Conservation (phyloP, 352 stramenopile genomes). For the Globisporangium abappressorium region DNA sequence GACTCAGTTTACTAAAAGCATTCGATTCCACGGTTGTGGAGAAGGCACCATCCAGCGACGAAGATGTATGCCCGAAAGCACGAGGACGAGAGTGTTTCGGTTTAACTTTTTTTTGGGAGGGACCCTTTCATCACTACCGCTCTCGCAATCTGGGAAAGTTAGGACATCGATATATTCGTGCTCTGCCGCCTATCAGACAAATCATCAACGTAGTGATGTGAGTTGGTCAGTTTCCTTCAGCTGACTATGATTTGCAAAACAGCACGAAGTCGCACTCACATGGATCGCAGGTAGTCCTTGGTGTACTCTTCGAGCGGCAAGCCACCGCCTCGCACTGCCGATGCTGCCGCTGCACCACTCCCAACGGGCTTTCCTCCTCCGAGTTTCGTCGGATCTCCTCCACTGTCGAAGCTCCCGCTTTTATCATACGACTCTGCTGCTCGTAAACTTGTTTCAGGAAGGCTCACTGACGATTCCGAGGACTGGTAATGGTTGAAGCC, state of each 20-base stretch:
- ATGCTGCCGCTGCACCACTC: slow-evolving; percentile 38
- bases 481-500: slow-evolving; percentile 8
- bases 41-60: not conserved
- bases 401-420: not conserved
- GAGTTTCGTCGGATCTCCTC: not conserved
- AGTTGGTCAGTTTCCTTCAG: not conserved
- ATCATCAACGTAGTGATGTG: not conserved
- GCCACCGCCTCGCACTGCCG: slow-evolving; percentile 29
- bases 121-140: not conserved
- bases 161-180: slow-evolving; percentile 2
- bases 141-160: not conserved
- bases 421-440: not conserved
- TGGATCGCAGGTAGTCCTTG: slow-evolving; percentile 48
- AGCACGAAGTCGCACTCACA: slow-evolving; percentile 22
- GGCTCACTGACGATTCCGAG: slow-evolving; percentile 19
- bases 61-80: not conserved
- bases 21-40: not conserved
- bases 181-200: slow-evolving; percentile 6
- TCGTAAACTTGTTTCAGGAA: slow-evolving; percentile 15
- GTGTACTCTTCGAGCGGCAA: slow-evolving; percentile 51
- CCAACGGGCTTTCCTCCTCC: slow-evolving; percentile 21
- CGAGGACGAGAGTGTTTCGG: not conserved
- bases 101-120: too few relatives aligned
- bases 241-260: not conserved
- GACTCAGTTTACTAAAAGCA: not conserved